These are phyloP conservation scores for Haematococcus sp. DNA, from an alignment of 139 green algal species.

Conservation along the genomic window DNA sequence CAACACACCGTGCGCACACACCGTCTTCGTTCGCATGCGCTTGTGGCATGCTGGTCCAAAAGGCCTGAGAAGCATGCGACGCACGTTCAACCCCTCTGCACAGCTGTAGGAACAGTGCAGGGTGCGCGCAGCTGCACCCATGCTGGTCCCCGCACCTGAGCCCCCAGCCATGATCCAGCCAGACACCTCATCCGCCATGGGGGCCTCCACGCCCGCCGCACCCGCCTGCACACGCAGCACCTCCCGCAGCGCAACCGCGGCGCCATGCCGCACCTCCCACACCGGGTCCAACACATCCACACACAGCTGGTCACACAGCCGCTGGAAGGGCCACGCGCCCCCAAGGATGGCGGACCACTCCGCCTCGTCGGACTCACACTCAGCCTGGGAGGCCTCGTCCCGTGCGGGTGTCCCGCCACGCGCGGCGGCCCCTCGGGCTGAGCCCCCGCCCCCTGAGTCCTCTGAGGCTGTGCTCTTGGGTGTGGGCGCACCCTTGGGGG, in stretches of 20 bases:
- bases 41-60: background rate
- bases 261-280: slow-evolving; percentile 86
- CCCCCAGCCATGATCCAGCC: slow-evolving; percentile 46
- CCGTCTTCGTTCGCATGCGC: background rate
- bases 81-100: too few relatives aligned
- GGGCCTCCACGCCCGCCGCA: slow-evolving; percentile 41
- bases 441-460: too few relatives aligned
- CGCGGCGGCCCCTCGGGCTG: too few relatives aligned
- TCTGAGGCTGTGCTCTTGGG: too few relatives aligned
- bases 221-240: slow-evolving; percentile 64
- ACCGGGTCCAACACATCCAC: slow-evolving; percentile 67
- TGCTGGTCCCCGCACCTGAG: slow-evolving; percentile 21
- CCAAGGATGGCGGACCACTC: slow-evolving; percentile 53
- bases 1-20: background rate
- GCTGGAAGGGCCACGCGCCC: slow-evolving; percentile 84
- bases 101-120: too few relatives aligned
- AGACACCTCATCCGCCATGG: slow-evolving; percentile 29
- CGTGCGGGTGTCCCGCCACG: too few relatives aligned
- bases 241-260: slow-evolving; percentile 81
- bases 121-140: too few relatives aligned
- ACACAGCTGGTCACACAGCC: slow-evolving; percentile 72
- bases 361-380: slow-evolving; percentile 1
- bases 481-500: background rate
- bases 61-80: too few relatives aligned
- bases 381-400: too few relatives aligned